Percentiles rank a stretch among this genome's conserved stretches.
phyloP scores from a whole-genome alignment of 768 basidiomycete species.

The Termitomyces sp. region DNA sequence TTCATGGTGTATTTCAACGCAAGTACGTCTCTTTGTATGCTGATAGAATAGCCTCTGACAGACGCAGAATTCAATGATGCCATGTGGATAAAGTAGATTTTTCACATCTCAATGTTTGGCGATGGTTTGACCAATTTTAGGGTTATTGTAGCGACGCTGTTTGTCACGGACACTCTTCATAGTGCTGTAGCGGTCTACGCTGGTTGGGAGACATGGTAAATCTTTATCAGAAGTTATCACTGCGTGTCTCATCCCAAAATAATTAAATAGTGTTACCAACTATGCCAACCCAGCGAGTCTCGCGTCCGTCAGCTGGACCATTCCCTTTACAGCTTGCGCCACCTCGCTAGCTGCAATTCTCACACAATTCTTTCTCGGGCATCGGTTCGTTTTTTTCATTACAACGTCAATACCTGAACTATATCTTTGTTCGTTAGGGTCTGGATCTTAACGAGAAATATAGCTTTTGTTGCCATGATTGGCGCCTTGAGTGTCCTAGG shows the following conservation, averaged over 20 bases:
- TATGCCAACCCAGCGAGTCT: conserved; percentile 31
- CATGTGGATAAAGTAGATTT: conserved; percentile 20
- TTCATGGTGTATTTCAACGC: conserved; percentile 26
- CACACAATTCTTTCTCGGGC: conserved; percentile 43
- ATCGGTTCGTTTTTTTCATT: conserved; percentile 28
- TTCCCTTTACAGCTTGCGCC: conserved; percentile 43
- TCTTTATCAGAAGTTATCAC: background rate
- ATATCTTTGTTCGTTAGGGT: conserved; percentile 20
- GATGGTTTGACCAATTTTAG: conserved; percentile 12
- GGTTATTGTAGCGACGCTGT: conserved; percentile 22
- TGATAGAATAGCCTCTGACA: background rate
- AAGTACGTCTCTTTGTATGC: conserved; percentile 12
- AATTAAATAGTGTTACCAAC: conserved; percentile 28
- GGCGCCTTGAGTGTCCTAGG: conserved; percentile 30
- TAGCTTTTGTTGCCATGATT: conserved; percentile 26
- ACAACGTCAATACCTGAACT: background rate
- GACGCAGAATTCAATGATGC: conserved; percentile 28
- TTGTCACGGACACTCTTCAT: conserved; percentile 27
- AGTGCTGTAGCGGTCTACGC: conserved; percentile 27
- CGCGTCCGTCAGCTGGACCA: conserved; percentile 37
- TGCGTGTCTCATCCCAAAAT: background rate
- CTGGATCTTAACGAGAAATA: conserved; percentile 28
- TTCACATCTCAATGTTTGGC: background rate
- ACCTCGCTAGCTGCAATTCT: conserved; percentile 41
- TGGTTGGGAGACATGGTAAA: conserved; percentile 24